Evolutionary conservation across 1,284 basidiomycete species (phyloP), one percentile per base, ranked within the genome.

Genomic region (Rhizoctonia solani): DNA sequence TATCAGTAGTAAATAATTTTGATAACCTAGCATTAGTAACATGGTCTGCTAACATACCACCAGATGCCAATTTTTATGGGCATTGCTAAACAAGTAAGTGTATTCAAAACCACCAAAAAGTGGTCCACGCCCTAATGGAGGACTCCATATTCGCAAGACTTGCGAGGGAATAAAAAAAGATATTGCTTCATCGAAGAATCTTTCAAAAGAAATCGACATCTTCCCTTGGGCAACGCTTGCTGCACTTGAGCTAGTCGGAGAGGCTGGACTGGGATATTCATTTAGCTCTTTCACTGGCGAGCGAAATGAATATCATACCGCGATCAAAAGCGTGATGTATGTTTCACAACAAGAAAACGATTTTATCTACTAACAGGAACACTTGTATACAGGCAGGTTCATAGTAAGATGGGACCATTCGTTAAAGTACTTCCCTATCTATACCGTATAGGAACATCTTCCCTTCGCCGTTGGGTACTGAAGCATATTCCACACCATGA

Each of bases 191-290:
- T 47, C 63, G 23, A 69, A 42, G 71, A 71, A 73, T n/a, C 66
- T 53, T 29, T 30, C 50, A 25, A 73, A 71, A n/a, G 73, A 82
- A 73, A 71, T 84, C 30, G 78, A 85, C 61, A 76, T 85, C 72
- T 79, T 80, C 2, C 78, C 81, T 50, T 84, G 81, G 81, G 75
- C 83, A 72, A 80, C 79, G n/a, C 77, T 82, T 4, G 79, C 80
- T 1, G 80, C 84, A 23, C 75, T 85, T 2, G 83, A 85, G 72
- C 77, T 78, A 2, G 78, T 83, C 13, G 83, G 82, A 13, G 79
- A 80, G 71, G 79, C 81, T 1, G 76, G 81, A 78, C n/a, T n/a
- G n/a, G n/a, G n/a, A n/a, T n/a, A n/a, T n/a, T n/a, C n/a, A n/a
- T n/a, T n/a, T n/a, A n/a, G 81, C 65, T 79, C 82, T 1, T 74